These are phyloP conservation scores for Candida montana DNA, from an alignment of 805 yeast genomes.

Conservation along the genomic window DNA sequence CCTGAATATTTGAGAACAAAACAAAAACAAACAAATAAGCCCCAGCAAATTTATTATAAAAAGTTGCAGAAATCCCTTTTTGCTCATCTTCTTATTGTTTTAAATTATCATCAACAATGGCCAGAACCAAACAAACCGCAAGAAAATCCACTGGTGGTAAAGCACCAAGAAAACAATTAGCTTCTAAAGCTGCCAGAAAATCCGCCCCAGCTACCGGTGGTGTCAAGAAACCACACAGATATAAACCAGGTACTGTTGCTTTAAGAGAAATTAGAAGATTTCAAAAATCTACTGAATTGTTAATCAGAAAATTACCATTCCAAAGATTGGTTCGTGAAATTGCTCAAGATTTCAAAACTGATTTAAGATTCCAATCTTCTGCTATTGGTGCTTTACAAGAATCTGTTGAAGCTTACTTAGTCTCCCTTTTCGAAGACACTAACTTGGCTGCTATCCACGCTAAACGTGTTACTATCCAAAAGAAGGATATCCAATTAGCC, in stretches of 20 bases:
- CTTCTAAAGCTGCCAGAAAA: slow-evolving; percentile 90
- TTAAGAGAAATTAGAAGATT: slow-evolving; percentile 96
- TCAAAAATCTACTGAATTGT: slow-evolving; percentile 91
- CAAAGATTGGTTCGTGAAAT: slow-evolving; percentile 95
- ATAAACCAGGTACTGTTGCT: slow-evolving; percentile 96
- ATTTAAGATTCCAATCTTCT: slow-evolving; percentile 93
- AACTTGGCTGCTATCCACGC: slow-evolving; percentile 98
- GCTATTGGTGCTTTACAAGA: slow-evolving; percentile 98
- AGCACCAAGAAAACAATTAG: slow-evolving; percentile 92
- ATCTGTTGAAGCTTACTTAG: slow-evolving; percentile 97
- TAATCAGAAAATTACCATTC: slow-evolving; percentile 95
- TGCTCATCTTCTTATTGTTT: not conserved
- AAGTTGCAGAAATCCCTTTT: not conserved
- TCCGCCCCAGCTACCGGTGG: slow-evolving; percentile 91
- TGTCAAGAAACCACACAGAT: slow-evolving; percentile 93
- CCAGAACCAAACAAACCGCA: slow-evolving; percentile 92
- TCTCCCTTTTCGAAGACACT: slow-evolving; percentile 94
- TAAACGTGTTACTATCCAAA: slow-evolving; percentile 97
- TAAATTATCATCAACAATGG: slow-evolving; percentile 44
- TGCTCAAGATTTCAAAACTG: slow-evolving; percentile 90
- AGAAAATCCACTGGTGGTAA: slow-evolving; percentile 95
- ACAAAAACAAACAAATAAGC: not conserved
- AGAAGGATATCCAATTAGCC: slow-evolving; percentile 97
- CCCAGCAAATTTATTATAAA: not conserved
- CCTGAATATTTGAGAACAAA: not conserved